These are phyloP conservation scores for Eimeria brunetti DNA, from an alignment of 169 alveolate species.

Conservation along the genomic window DNA sequence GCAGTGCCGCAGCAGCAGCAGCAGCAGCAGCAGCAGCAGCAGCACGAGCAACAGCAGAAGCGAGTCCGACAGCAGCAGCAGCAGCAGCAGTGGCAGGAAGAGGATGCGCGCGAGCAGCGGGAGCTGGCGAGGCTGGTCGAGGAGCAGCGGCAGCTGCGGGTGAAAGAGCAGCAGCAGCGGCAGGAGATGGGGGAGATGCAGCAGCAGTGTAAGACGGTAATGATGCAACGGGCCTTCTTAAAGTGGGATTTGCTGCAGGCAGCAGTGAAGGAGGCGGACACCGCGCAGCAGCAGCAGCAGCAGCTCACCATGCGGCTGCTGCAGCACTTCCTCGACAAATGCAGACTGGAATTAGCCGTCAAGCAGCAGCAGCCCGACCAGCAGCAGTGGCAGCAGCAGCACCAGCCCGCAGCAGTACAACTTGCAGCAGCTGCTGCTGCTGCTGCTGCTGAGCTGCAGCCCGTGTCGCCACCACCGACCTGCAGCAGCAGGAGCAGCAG, in stretches of 20 bases:
- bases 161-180: constrained; percentile 22
- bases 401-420: not conserved
- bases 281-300: constrained; percentile 53
- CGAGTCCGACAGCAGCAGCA: not conserved
- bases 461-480: not conserved
- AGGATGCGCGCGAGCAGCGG: constrained; percentile 17
- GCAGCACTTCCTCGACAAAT: not conserved
- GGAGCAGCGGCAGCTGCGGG: not conserved
- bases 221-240: not conserved
- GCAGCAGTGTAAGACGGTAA: not conserved
- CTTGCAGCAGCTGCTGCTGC: not conserved
- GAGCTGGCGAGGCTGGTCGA: constrained; percentile 13
- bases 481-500: constrained; percentile 10
- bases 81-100: constrained; percentile 34
- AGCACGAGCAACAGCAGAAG: not conserved
- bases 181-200: constrained; percentile 8
- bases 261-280: constrained; percentile 24
- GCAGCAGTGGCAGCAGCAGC: constrained; percentile 35
- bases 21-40: not conserved
- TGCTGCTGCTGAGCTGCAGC: constrained; percentile 17
- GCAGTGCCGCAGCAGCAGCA: not conserved
- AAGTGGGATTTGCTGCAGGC: constrained; percentile 55
- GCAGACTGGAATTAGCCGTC: not conserved
- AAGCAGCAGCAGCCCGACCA: constrained; percentile 9
- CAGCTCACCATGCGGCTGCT: constrained; percentile 42